Evolutionary conservation across 768 basidiomycete species (phyloP).

Genomic region (Amanita rimosa): DNA sequence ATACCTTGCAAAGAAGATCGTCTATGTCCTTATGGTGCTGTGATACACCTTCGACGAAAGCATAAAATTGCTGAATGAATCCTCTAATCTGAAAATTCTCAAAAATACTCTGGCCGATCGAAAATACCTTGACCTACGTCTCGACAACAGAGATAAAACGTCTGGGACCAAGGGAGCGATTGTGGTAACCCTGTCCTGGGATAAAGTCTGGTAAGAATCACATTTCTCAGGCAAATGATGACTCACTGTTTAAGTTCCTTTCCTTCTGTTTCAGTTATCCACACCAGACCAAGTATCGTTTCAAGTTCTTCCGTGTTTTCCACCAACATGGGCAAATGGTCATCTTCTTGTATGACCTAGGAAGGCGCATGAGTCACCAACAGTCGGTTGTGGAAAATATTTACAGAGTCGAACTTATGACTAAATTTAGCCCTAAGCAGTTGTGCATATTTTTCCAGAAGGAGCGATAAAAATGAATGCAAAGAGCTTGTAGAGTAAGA

Average conservation of each 20-base stretch:
- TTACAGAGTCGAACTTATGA: constrained; percentile 68
- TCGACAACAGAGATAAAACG: constrained; percentile 91
- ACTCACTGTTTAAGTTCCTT: constrained; percentile 46
- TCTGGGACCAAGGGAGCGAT: constrained; percentile 87
- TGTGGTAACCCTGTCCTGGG: constrained; percentile 53
- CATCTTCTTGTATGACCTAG: constrained; percentile 79
- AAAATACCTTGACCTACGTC: constrained; percentile 36
- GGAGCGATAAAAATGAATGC: constrained; percentile 71
- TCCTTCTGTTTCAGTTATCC: constrained; percentile 64
- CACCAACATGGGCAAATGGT: constrained; percentile 79
- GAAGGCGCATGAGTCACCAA: background rate
- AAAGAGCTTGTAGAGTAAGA: constrained; percentile 78
- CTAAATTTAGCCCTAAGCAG: constrained; percentile 77
- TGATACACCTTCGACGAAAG: constrained; percentile 90
- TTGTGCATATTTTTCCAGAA: constrained; percentile 85
- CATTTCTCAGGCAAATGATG: background rate
- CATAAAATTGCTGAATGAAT: constrained; percentile 93
- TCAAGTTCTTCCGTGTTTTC: constrained; percentile 52
- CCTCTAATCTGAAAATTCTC: constrained; percentile 41
- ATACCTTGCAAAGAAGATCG: constrained; percentile 79
- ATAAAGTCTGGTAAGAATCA: constrained; percentile 7
- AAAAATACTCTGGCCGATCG: background rate
- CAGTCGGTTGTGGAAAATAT: constrained; percentile 11
- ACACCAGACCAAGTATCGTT: constrained; percentile 69
- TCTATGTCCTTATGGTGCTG: constrained; percentile 90